Percentiles rank a stretch among this genome's conserved stretches.
Conservation (phyloP, 139 green algal species). For the Monoraphidium neglectum region DNA sequence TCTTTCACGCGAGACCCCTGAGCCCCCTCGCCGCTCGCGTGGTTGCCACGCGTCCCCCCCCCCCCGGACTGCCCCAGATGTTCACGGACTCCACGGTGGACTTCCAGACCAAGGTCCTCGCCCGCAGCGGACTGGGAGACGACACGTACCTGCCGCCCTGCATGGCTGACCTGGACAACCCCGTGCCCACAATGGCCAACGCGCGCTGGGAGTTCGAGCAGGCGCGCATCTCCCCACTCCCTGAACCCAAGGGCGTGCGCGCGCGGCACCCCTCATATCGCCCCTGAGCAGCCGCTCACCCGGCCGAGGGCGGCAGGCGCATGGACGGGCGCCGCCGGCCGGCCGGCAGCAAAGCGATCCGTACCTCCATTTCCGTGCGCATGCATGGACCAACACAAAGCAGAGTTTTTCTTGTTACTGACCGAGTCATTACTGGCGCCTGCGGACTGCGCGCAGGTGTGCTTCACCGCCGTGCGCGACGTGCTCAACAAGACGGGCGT, state of each 20-base stretch:
- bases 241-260: neutral
- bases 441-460: neutral
- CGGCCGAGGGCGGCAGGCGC: neutral
- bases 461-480: slow-evolving; percentile 9
- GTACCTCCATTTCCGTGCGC: too few relatives aligned
- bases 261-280: too few relatives aligned
- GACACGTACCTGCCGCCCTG: slow-evolving; percentile 91
- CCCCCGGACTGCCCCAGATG: too few relatives aligned
- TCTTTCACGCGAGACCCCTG: too few relatives aligned
- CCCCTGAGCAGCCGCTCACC: neutral
- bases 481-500: neutral
- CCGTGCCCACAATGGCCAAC: slow-evolving; percentile 64
- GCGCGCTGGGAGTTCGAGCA: slow-evolving; percentile 88
- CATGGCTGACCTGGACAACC: neutral
- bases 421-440: neutral
- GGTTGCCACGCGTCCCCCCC: too few relatives aligned
- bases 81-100: slow-evolving; percentile 42
- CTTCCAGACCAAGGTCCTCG: slow-evolving; percentile 91
- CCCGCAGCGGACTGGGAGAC: slow-evolving; percentile 23
- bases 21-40: too few relatives aligned
- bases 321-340: neutral
- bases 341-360: neutral
- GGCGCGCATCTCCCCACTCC: slow-evolving; percentile 38
- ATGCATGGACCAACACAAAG: too few relatives aligned
- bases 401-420: too few relatives aligned